Evolutionary conservation across 2,329 filamentous ascomycete species (phyloP), one percentile per base, ranked within the genome.

Genomic region (Sphaerulina musiva): DNA sequence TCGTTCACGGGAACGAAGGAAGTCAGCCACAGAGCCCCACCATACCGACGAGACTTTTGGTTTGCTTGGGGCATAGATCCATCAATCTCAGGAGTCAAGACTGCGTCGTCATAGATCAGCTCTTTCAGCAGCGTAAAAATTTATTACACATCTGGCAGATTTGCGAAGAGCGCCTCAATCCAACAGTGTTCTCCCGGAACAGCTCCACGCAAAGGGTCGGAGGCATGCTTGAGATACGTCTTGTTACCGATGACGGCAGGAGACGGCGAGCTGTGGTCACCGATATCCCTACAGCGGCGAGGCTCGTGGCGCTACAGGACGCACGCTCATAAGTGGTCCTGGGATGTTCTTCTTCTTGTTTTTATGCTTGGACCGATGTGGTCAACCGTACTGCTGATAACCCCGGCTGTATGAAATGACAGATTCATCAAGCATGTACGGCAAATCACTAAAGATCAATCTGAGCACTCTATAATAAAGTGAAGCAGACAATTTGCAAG

Each of bases 21-120:
- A 38, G 17, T 41, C 34, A 49, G 36, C 47, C 47, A 49, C 47
- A 41, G 38, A 41, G 36, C 47, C 47, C 47, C 34, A n/a, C 34
- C 34, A 38, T 7, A 38, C 12, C 34, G 12, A 38, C 34, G 12
- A 38, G 34, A 38, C 34, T 38, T 38, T 9, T 38, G 34, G 8
- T 8, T 11, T n/a, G 6, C 34, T 38, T 38, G 10, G 34, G 10
- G 34, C 2, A 38, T 29, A n/a, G 34, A 38, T 38, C 3, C 8
- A 38, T 29, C 6, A 7, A 1, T 38, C 12, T 4, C 10, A 9
- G 34, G 34, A 11, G 12, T 7, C 10, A 4, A 38, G 34, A 38
- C 10, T 9, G 2, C 34, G 34, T n/a, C 6, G 34, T 11, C 34
- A 29, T 29, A 38, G 34, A 4, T 36, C 34, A 36, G 34, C 34